Conservation (phyloP, 257 asterid species). For the Solanum virginianum region DNA sequence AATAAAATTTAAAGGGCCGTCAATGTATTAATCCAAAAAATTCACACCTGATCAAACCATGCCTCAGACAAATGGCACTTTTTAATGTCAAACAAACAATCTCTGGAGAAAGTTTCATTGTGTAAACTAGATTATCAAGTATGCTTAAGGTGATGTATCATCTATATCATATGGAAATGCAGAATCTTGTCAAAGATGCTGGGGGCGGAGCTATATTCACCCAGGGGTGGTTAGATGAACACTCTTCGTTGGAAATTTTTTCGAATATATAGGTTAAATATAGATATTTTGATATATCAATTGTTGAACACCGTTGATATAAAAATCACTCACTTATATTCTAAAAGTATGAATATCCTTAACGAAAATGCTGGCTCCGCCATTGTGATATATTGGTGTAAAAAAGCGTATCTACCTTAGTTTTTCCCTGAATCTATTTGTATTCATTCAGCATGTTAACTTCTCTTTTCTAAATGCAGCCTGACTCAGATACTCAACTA, state of each 20-base stretch:
- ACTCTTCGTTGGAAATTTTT: too few species aligned
- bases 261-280: too few species aligned
- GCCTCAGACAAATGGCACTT: not conserved
- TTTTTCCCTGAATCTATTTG: not conserved
- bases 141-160: not conserved
- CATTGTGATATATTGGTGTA: not conserved
- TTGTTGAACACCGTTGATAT: too few species aligned
- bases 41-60: not conserved
- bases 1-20: too few species aligned
- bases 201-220: not conserved
- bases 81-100: not conserved
- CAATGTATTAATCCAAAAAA: too few species aligned
- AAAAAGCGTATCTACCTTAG: not conserved
- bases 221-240: too few species aligned
- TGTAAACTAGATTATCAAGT: not conserved
- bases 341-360: too few species aligned
- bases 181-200: not conserved
- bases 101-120: not conserved
- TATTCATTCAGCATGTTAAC: not conserved
- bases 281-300: too few species aligned
- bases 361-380: too few species aligned
- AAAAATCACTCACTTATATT: too few species aligned
- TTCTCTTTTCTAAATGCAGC: slow-evolving; percentile 34
- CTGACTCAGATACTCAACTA: slow-evolving; percentile 72
- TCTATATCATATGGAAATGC: not conserved